These are phyloP conservation scores for Trichoderma sp. DNA, from an alignment of 2,329 filamentous ascomycete species.

Conservation along the genomic window DNA sequence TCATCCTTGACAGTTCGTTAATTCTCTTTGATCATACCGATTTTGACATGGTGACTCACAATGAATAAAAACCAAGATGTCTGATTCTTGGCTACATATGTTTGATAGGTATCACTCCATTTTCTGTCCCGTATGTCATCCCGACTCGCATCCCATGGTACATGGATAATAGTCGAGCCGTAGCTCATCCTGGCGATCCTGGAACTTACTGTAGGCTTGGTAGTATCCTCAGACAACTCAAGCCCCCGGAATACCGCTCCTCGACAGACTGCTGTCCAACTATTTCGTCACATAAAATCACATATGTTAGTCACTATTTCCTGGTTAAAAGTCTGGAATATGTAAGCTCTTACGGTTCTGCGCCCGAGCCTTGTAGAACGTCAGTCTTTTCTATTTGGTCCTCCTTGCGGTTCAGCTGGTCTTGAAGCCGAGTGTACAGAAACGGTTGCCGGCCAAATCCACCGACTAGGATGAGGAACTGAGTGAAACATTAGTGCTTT, in stretches of 20 bases:
- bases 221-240: not conserved
- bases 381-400: not conserved
- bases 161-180: not conserved
- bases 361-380: conserved; percentile 31
- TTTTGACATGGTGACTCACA: not conserved
- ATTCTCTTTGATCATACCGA: accelerated
- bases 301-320: not conserved
- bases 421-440: conserved; percentile 26
- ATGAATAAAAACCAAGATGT: conserved; percentile 32
- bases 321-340: not conserved
- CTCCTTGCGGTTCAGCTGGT: accelerated
- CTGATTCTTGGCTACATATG: conserved; percentile 22
- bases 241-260: conserved; percentile 33
- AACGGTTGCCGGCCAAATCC: conserved; percentile 37
- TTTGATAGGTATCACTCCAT: not conserved
- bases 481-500: not conserved
- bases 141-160: not conserved
- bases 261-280: conserved; percentile 36
- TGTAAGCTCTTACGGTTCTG: conserved; percentile 32
- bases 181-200: conserved; percentile 31
- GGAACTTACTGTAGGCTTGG: conserved; percentile 7
- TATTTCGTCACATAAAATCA: not conserved
- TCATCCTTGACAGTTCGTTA: not conserved
- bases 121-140: conserved; percentile 18
- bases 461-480: conserved; percentile 41